phyloP scores from a whole-genome alignment of 2,329 filamentous ascomycete species.

The Fusarium duplospermum region DNA sequence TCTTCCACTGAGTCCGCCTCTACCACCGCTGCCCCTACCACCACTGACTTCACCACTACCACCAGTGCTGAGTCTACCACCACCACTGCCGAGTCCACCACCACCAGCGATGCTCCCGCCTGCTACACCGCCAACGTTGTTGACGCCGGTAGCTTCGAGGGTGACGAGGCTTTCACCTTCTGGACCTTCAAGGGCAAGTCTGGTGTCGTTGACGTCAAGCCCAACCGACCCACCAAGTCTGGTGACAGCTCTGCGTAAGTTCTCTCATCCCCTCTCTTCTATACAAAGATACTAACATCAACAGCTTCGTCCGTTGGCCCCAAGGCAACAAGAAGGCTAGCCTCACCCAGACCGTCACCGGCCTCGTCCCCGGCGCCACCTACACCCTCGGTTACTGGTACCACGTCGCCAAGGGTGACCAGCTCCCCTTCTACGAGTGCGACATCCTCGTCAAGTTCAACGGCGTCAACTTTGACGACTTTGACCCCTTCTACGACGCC shows the following conservation, averaged over 20 bases:
- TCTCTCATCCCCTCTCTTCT: neutral
- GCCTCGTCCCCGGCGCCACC: neutral
- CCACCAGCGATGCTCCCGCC: neutral
- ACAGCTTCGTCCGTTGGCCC: constrained; percentile 14
- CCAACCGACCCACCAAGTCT: neutral
- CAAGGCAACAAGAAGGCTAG: neutral
- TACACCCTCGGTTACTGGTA: constrained; percentile 18
- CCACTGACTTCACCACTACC: neutral
- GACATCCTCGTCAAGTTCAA: constrained; percentile 16
- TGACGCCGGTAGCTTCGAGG: constrained; percentile 13
- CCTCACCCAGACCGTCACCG: neutral
- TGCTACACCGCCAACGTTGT: neutral
- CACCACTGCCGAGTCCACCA: neutral
- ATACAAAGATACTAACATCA: neutral
- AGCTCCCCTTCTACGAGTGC: constrained; percentile 9
- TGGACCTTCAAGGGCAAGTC: constrained; percentile 7
- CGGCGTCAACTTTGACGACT: constrained; percentile 7
- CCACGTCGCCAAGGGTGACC: neutral
- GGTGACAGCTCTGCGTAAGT: constrained; percentile 8
- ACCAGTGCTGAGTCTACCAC: neutral
- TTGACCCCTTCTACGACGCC: constrained; percentile 19
- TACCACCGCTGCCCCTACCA: neutral
- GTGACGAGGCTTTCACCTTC: neutral
- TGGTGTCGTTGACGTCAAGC: neutral
- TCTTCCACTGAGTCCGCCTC: neutral